These are phyloP conservation scores for Acanthamoeba royreba DNA, from an alignment of 208 protist species.

Conservation along the genomic window DNA sequence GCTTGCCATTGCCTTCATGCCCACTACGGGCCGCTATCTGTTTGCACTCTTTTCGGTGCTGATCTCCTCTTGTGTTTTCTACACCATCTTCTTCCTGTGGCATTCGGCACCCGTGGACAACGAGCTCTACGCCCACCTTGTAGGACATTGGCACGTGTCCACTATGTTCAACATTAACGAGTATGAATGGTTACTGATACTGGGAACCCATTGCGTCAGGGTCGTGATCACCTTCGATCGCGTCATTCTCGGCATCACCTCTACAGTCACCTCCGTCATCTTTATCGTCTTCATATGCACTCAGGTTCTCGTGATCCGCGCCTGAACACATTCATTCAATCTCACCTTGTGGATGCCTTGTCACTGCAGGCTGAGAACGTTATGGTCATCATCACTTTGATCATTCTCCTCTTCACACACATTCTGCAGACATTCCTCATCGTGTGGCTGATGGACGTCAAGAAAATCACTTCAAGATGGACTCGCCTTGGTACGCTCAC, in stretches of 20 bases:
- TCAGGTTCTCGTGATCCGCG: background rate
- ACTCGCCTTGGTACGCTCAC: background rate
- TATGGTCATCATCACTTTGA: background rate
- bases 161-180: background rate
- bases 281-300: slow-evolving; percentile 6
- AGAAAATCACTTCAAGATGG: background rate
- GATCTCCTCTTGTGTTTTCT: background rate
- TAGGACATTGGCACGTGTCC: background rate
- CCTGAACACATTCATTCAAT: background rate
- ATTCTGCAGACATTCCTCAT: slow-evolving; percentile 26
- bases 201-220: background rate
- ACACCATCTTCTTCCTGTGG: background rate
- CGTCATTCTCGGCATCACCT: background rate
- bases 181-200: background rate
- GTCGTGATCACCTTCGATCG: slow-evolving; percentile 22
- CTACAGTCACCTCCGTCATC: slow-evolving; percentile 1
- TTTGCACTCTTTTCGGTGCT: background rate
- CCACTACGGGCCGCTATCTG: background rate
- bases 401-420: background rate
- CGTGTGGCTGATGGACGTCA: slow-evolving; percentile 13
- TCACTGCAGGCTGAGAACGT: background rate
- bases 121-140: background rate
- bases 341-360: background rate
- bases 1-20: background rate
- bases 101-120: background rate